Evolutionary conservation across 2,329 filamentous ascomycete species (phyloP).

Genomic region (Berkeleyomyces rouxiae): DNA sequence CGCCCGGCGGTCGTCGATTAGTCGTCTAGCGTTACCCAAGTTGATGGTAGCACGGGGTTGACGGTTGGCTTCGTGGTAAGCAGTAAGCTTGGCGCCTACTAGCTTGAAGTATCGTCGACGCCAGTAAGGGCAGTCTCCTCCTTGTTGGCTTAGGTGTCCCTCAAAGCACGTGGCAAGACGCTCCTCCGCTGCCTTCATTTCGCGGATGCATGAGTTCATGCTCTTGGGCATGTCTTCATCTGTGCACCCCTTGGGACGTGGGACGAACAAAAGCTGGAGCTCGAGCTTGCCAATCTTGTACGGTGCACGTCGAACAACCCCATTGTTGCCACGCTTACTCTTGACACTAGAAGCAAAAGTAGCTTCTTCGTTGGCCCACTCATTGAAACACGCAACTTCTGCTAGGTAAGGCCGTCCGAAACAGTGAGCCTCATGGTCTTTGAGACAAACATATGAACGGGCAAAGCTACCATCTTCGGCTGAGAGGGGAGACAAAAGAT

Average conservation of each 20-base stretch:
- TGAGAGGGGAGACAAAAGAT: constrained; percentile 70
- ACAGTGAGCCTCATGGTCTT: constrained; percentile 76
- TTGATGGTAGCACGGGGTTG: constrained; percentile 97
- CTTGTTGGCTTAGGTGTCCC: constrained; percentile 85
- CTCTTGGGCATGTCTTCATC: constrained; percentile 99
- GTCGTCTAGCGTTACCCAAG: constrained; percentile 73
- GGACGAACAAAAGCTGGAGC: constrained; percentile 85
- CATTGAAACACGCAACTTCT: constrained; percentile 91
- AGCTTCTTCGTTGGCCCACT: constrained; percentile 86
- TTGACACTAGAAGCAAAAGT: constrained; percentile 71
- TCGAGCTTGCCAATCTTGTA: constrained; percentile 93
- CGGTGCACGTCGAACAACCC: constrained; percentile 68
- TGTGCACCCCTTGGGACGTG: constrained; percentile 67
- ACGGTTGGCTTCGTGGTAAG: constrained; percentile 86
- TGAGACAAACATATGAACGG: constrained; percentile 81
- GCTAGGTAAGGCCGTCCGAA: constrained; percentile 78
- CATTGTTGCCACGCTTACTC: constrained; percentile 66
- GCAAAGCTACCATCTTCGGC: constrained; percentile 88
- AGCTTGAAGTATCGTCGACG: constrained; percentile 95
- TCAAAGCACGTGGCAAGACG: constrained; percentile 65
- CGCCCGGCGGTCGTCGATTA: constrained; percentile 80
- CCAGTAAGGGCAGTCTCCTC: constrained; percentile 98
- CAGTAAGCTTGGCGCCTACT: constrained; percentile 75
- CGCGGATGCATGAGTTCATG: constrained; percentile 90
- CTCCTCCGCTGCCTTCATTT: constrained; percentile 80